phyloP scores from a whole-genome alignment of 164 flowering plant genomes.

The Amborella trichopoda region DNA sequence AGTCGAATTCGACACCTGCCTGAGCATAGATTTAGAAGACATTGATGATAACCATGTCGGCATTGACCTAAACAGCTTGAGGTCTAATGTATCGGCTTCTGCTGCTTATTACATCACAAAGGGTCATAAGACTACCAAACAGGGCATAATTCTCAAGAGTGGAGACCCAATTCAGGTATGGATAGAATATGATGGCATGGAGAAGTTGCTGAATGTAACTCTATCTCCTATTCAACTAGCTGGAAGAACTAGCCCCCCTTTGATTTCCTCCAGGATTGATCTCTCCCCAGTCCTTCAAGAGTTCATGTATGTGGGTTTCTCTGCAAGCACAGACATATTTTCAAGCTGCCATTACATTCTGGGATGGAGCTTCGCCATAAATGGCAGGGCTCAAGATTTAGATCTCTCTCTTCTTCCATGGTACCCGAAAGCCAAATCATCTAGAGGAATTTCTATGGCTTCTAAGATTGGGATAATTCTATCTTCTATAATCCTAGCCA shows the following conservation, averaged over 20 bases:
- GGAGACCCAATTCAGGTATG: constrained; percentile 33
- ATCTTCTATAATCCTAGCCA: no score
- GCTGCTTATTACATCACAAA: constrained; percentile 15
- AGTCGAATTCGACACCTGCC: constrained; percentile 60
- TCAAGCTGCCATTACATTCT: constrained; percentile 45
- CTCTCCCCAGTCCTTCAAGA: constrained; percentile 33
- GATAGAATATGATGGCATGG: constrained; percentile 47
- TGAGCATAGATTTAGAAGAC: constrained; percentile 44
- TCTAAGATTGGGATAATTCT: no score
- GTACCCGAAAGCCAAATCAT: constrained; percentile 24
- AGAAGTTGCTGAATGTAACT: constrained; percentile 25
- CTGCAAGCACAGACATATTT: constrained; percentile 48
- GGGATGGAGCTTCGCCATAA: constrained; percentile 55
- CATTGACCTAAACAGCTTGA: constrained; percentile 33
- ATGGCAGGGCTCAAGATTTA: constrained; percentile 25
- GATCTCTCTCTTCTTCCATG: constrained; percentile 31
- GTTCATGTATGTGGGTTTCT: constrained; percentile 49
- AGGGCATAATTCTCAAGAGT: constrained; percentile 22
- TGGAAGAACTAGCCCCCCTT: constrained; percentile 25
- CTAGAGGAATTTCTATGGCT: constrained; percentile 5
- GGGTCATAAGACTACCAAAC: constrained; percentile 6
- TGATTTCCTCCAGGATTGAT: constrained; percentile 23
- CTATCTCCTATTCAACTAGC: no score
- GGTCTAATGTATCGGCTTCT: constrained; percentile 20
- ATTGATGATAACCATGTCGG: constrained; percentile 56